phyloP scores from a whole-genome alignment of 1,139 yeast genomes.

The Kodamaea plutei region DNA sequence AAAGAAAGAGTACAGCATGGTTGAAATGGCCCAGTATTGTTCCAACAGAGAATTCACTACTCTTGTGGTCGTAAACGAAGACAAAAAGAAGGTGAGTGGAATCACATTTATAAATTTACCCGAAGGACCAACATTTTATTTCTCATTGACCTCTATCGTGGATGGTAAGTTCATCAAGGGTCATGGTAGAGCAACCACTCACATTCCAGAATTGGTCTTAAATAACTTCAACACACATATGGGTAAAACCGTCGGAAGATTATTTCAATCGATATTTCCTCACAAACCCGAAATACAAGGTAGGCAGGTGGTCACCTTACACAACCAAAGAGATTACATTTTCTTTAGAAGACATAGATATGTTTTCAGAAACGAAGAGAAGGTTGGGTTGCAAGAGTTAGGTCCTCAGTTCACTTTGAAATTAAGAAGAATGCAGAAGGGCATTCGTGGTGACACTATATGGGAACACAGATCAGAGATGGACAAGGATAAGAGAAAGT shows the following conservation, averaged over 20 bases:
- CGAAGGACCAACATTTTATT: constrained; percentile 91
- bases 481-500: constrained; percentile 94
- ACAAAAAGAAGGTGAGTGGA: constrained; percentile 87
- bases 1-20: constrained; percentile 75
- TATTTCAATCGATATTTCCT: constrained; percentile 90
- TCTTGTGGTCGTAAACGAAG: constrained; percentile 85
- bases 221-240: constrained; percentile 89
- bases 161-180: constrained; percentile 76
- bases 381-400: constrained; percentile 89
- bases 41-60: constrained; percentile 82
- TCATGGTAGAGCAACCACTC: constrained; percentile 88
- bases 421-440: constrained; percentile 84
- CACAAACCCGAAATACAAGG: constrained; percentile 92
- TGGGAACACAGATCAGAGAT: constrained; percentile 97
- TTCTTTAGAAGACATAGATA: constrained; percentile 95
- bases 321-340: constrained; percentile 92
- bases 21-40: constrained; percentile 82
- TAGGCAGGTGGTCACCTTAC: constrained; percentile 90
- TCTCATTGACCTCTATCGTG: constrained; percentile 73
- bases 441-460: constrained; percentile 84
- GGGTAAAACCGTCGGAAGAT: constrained; percentile 87
- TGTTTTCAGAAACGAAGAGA: constrained; percentile 81
- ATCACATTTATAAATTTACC: constrained; percentile 91
- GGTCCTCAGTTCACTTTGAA: constrained; percentile 96
- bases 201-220: constrained; percentile 84